Evolutionary conservation across 148 eudicot species (phyloP).

Genomic region (Camellia japonica): DNA sequence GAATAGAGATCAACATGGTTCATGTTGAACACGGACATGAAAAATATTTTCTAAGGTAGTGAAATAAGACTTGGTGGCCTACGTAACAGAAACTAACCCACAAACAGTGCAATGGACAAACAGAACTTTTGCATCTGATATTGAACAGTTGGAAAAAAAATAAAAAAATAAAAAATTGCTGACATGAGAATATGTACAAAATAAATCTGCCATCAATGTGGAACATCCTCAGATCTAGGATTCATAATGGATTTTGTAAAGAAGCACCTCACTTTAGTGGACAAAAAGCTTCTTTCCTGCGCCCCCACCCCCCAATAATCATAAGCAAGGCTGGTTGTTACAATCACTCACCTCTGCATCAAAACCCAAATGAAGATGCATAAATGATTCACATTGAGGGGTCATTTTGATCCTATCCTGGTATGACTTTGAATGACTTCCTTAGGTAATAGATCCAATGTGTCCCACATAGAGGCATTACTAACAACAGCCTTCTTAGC

Average conservation of each 20-base stretch:
- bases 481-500: slow-evolving; percentile 97
- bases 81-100: background rate
- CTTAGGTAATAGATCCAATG: slow-evolving; percentile 63
- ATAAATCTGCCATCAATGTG: background rate
- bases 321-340: background rate
- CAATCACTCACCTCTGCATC: slow-evolving; percentile 70
- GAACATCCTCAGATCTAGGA: background rate
- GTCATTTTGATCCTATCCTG: slow-evolving; percentile 60
- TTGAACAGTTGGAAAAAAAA: background rate
- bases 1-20: background rate
- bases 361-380: slow-evolving; percentile 98
- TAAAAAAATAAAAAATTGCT: background rate
- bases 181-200: too few species aligned
- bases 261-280: background rate
- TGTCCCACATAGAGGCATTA: slow-evolving; percentile 99
- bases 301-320: background rate
- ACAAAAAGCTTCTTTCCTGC: background rate
- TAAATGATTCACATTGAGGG: slow-evolving; percentile 95
- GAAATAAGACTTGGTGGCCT: background rate
- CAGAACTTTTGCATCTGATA: background rate
- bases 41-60: background rate
- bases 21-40: background rate
- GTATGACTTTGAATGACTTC: slow-evolving; percentile 61
- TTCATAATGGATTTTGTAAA: background rate
- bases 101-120: background rate